Base-by-base conservation (phyloP, 805 yeast species). In the Metahyphopichia silvanorum region DNA sequence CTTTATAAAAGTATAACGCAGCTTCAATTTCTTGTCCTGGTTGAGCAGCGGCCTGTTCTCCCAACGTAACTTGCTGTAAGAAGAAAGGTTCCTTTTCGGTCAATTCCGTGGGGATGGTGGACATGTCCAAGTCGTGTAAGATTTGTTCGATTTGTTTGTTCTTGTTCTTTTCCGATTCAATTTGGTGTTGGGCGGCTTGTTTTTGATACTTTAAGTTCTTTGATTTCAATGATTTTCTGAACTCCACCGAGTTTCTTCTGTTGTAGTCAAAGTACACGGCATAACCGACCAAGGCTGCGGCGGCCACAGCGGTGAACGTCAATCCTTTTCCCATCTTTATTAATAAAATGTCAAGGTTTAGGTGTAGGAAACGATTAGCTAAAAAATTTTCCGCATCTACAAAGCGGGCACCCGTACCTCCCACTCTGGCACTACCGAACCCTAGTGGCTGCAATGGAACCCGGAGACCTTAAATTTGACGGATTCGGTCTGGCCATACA, bases 1-100 rank as follows among this genome's bases (percentile, higher is more conserved):
- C 98, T 62, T 86, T 85, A 76, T 93, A 93, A 74, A 88, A 93
- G 46, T 82, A 76, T 46, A 89, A 70, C 23, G 98, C 98, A 27
- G 97, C 82, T 39, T 82, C 86, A 43, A 83, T 63, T 58, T 84
- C 86, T 46, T 76, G 73, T 43, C 80, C 82, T 40, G 83, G 79
- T 21, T 66, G 53, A 43, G 75, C 68, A 42, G 86, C 76, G 47
- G 85, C 69, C 58, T 82, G 84, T 63, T 91, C 98, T 57, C 96
- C 98, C 30, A 70, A 54, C 39, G 87, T 82, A 35, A 91, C 89
- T 60, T 86, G 88, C 42, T 75, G 72, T 71, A 89, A 78, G 70
- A 91, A 91, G 55, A 76, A 79, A 40, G 71, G 63, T 69, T 89
- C 95, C 61, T 82, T 83, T 53, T 78, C 83, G 18, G 70, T 46